These are phyloP conservation scores for Tilletia setariae DNA, from an alignment of 1,284 basidiomycete genomes.

Conservation along the genomic window DNA sequence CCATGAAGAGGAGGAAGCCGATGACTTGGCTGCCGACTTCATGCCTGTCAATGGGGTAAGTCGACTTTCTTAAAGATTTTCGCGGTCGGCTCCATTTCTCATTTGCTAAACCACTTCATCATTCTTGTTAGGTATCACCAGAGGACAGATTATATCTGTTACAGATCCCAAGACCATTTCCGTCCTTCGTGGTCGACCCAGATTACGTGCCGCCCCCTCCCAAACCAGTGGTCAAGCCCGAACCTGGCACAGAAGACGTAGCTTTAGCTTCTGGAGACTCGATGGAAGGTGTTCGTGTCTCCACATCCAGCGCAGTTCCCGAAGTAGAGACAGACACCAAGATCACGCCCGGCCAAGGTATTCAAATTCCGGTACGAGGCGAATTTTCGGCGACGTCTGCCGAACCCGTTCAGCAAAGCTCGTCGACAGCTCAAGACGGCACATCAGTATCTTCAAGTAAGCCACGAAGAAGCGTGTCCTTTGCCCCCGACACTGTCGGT, in stretches of 20 bases:
- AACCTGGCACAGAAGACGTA: neutral
- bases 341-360: too few relatives aligned
- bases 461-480: constrained; percentile 3
- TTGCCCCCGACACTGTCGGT: constrained; percentile 4
- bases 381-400: neutral
- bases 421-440: neutral
- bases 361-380: neutral
- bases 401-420: neutral
- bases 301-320: too few relatives aligned
- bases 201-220: constrained; percentile 5
- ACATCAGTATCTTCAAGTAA: neutral
- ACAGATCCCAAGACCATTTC: constrained; percentile 12
- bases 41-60: neutral
- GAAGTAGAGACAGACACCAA: too few relatives aligned
- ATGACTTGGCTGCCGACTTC: constrained; percentile 1
- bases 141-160: neutral
- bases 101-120: neutral
- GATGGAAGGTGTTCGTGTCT: too few relatives aligned
- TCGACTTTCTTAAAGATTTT: neutral
- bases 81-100: neutral
- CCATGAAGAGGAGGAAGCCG: constrained; percentile 9
- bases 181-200: neutral
- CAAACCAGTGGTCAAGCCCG: constrained; percentile 10
- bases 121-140: neutral
- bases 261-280: too few relatives aligned